phyloP scores from a whole-genome alignment of 2,329 filamentous ascomycete genomes.

The Venturia effusa region DNA sequence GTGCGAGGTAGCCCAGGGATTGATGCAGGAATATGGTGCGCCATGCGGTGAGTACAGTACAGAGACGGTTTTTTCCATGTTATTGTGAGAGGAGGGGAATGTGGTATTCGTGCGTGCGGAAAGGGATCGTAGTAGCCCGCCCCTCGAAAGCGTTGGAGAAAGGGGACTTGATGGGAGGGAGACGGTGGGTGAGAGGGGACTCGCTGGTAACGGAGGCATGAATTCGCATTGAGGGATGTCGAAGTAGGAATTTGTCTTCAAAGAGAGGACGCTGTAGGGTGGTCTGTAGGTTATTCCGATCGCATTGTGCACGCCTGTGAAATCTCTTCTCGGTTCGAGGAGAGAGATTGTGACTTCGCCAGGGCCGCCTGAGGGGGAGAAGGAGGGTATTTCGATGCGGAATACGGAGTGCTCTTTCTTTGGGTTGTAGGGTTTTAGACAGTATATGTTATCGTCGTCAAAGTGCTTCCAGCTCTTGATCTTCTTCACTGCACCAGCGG shows the following conservation, averaged over 20 bases:
- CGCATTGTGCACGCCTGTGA: constrained; percentile 49
- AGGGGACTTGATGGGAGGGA: constrained; percentile 10
- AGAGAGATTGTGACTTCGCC: constrained; percentile 65
- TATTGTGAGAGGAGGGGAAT: constrained; percentile 19
- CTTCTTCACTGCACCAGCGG: constrained; percentile 51
- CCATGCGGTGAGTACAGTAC: constrained; percentile 57
- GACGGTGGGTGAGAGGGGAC: background rate
- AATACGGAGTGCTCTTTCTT: constrained; percentile 30
- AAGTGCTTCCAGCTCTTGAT: constrained; percentile 63
- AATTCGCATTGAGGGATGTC: background rate
- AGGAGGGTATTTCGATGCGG: constrained; percentile 41
- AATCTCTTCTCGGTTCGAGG: constrained; percentile 49
- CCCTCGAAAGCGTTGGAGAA: constrained; percentile 13
- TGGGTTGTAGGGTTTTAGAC: constrained; percentile 32
- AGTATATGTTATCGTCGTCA: constrained; percentile 35
- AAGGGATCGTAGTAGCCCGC: constrained; percentile 20
- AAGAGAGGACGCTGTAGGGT: constrained; percentile 33
- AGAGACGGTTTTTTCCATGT: constrained; percentile 40
- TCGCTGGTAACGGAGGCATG: background rate
- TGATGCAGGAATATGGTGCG: constrained; percentile 42
- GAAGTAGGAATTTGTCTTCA: constrained; percentile 9
- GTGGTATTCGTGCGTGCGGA: constrained; percentile 16
- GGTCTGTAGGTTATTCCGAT: constrained; percentile 63
- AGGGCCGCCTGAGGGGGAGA: constrained; percentile 39
- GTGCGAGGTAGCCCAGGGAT: constrained; percentile 46